Evolutionary conservation across 768 basidiomycete species (phyloP).

Genomic region (Lactarius sp.): DNA sequence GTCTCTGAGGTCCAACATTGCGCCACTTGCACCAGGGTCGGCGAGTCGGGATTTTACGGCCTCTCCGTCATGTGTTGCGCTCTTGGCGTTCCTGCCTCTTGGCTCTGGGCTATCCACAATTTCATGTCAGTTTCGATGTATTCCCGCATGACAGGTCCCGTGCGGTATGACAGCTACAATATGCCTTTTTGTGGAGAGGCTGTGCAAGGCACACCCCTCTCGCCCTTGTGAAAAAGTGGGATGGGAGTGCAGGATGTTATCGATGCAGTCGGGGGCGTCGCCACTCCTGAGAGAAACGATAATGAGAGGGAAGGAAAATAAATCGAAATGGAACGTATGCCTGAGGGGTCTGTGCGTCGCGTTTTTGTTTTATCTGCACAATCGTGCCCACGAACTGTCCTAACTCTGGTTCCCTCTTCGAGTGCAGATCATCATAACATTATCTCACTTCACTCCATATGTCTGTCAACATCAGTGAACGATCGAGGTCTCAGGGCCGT

Average conservation of each 20-base stretch:
- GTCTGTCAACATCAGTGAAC: background rate
- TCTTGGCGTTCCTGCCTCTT: no score
- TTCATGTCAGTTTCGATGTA: no score
- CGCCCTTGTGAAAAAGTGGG: no score
- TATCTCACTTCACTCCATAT: background rate
- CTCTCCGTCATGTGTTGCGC: no score
- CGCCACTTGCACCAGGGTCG: conserved; percentile 2
- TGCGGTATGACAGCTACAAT: background rate
- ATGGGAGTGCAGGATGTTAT: no score
- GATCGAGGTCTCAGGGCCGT: conserved; percentile 16
- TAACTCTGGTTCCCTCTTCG: background rate
- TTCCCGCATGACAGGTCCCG: no score
- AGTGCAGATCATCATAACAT: background rate
- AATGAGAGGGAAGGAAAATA: no score
- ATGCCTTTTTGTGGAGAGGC: background rate
- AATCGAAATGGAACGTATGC: background rate
- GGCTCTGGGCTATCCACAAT: background rate
- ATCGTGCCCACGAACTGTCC: background rate
- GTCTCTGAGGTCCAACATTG: no score
- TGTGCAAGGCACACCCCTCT: background rate
- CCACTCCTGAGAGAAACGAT: no score
- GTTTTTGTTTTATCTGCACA: background rate
- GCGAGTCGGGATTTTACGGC: background rate
- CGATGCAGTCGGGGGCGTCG: no score
- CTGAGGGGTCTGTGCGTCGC: conserved; percentile 5